Evolutionary conservation across 306 rosid species (phyloP).

Genomic region (Delonix regia): DNA sequence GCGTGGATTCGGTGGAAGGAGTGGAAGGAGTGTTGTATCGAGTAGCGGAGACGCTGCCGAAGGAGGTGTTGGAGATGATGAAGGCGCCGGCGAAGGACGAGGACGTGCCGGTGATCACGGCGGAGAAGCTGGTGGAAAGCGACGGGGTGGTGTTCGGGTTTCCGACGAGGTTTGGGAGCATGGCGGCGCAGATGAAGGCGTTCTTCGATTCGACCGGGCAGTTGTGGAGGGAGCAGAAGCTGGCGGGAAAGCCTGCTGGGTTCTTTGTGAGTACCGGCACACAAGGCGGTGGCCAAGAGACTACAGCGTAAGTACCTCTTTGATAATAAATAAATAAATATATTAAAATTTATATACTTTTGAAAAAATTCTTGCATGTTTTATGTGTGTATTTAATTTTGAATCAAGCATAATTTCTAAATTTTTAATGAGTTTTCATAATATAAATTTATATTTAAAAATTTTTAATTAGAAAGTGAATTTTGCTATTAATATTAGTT

Average conservation of each 20-base stretch:
- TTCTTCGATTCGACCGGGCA: constrained; percentile 54
- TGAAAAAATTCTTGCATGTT: too few species aligned
- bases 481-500: too few species aligned
- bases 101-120: constrained; percentile 45
- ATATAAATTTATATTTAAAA: too few species aligned
- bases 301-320: constrained; percentile 56
- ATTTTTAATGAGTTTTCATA: too few species aligned
- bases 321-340: too few species aligned
- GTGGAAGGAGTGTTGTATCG: constrained; percentile 6
- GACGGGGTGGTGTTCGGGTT: constrained; percentile 63
- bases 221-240: constrained; percentile 57
- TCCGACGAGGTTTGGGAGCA: constrained; percentile 60
- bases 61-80: constrained; percentile 38
- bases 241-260: constrained; percentile 63
- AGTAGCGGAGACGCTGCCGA: constrained; percentile 16
- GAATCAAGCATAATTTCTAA: too few species aligned
- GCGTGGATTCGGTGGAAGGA: constrained; percentile 6
- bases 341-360: too few species aligned
- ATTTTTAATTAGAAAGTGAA: too few species aligned
- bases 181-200: constrained; percentile 68
- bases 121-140: constrained; percentile 50
- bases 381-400: too few species aligned
- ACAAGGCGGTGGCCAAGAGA: constrained; percentile 67
- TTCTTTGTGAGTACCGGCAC: constrained; percentile 64
- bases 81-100: constrained; percentile 48